Evolutionary conservation across 495 filamentous ascomycete species (phyloP), one percentile per base, ranked within the genome.

Genomic region (Lasiosphaeria hispida): DNA sequence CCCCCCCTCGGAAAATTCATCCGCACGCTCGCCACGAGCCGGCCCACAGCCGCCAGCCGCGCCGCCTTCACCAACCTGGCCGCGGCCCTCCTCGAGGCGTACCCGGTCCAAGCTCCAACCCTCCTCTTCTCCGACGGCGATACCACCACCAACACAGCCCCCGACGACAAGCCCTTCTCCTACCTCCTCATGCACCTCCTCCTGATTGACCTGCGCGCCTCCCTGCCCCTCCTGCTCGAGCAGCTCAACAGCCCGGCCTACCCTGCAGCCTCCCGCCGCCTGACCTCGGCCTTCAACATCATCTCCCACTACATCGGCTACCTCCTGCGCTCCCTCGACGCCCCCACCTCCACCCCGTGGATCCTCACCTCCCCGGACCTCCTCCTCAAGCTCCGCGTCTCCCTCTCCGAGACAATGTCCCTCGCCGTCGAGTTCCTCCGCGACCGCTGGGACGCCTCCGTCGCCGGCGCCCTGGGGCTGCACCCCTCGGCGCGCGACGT

Each of bases 391-490:
- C 72, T 88, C 1, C 80, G 83, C 23, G 76, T 71, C 38, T 76
- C 82, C 57, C 76, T 88, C 52, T 72, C 74, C 4, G 83, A 85
- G 58, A 82, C 81, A 1, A 71, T 88, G 42, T 80, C 80, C 5
- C 70, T 83, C 3, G 75, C 79, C 0, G 76, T 85, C 62, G 86
- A 88, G 64, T 85, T 82, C 67, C 72, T 89, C 0, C 79, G 85
- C 30, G 86, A 89, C 59, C 71, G 85, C 14, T 87, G 80, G 79
- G 85, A 88, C 60, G 79, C 78, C 1, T 76, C 77, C 9, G 70
- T 77, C 13, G 77, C 79, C 0, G 83, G 82, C 13, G 80, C 77
- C 2, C 70, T 77, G 50, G 82, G 81, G 10, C 64, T 84, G 39
- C 77, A 82, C 56, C 74, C 77, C 1, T 72, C 79, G 19, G 73